phyloP scores from a whole-genome alignment of 164 flowering plant genomes.

The Umbellularia californica region DNA sequence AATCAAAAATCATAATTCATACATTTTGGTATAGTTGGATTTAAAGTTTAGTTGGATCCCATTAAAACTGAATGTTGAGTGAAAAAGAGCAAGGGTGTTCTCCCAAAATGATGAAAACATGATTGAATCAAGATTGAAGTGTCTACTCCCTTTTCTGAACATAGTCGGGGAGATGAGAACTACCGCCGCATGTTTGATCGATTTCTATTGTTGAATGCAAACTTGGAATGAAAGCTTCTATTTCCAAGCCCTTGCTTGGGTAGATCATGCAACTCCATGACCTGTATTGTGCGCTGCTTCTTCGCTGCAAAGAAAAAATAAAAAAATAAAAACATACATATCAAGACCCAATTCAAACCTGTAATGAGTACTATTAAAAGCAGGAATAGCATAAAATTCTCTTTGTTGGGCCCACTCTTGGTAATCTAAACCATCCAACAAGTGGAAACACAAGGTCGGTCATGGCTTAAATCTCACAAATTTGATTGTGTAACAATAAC shows the following conservation, averaged over 20 bases:
- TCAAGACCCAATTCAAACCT: neutral
- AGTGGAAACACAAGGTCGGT: neutral
- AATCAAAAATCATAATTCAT: too few species aligned
- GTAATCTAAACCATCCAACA: neutral
- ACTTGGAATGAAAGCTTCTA: conserved; percentile 33
- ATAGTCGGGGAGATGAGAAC: neutral
- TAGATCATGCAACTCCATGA: conserved; percentile 70
- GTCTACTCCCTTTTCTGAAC: too few species aligned
- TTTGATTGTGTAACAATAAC: neutral
- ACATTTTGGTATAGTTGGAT: too few species aligned
- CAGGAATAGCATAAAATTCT: neutral
- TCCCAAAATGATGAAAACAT: too few species aligned
- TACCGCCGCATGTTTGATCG: conserved; percentile 47
- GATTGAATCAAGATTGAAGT: too few species aligned
- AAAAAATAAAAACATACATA: neutral
- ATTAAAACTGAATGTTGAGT: too few species aligned
- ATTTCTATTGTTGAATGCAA: conserved; percentile 45
- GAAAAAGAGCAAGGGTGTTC: too few species aligned
- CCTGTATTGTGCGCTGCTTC: conserved; percentile 75
- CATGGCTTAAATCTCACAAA: neutral
- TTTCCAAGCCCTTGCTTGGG: conserved; percentile 59
- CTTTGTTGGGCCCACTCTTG: neutral
- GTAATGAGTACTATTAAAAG: neutral
- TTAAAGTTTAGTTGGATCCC: too few species aligned
- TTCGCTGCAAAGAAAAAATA: conserved; percentile 45